Evolutionary conservation across 768 basidiomycete genomes (phyloP).

Genomic region (Lactifluus pinguis): DNA sequence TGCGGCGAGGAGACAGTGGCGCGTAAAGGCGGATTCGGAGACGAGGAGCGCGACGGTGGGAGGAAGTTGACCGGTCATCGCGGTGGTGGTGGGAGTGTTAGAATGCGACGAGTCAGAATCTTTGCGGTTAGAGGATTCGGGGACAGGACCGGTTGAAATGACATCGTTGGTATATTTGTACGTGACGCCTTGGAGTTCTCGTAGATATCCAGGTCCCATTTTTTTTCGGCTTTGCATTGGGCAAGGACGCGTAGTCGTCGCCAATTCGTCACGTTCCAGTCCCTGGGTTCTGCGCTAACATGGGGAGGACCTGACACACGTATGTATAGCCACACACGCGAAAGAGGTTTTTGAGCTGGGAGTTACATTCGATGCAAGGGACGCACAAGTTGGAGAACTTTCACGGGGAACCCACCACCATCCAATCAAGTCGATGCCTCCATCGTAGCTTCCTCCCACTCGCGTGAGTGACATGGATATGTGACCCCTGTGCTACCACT

Average conservation of each 20-base stretch:
- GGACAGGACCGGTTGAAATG: background rate
- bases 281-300: background rate
- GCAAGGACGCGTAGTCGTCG: conserved; percentile 66
- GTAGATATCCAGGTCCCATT: conserved; percentile 66
- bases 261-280: conserved; percentile 21
- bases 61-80: no score
- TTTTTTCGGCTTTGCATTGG: conserved; percentile 92
- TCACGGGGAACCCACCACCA: conserved; percentile 82
- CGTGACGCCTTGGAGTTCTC: conserved; percentile 86
- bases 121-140: background rate
- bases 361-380: background rate
- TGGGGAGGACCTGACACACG: background rate
- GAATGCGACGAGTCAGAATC: background rate
- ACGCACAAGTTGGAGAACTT: no score
- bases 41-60: conserved; percentile 65
- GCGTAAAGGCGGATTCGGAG: conserved; percentile 76
- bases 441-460: conserved; percentile 83
- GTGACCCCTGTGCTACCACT: conserved; percentile 22
- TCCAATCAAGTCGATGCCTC: conserved; percentile 80
- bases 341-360: no score
- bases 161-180: conserved; percentile 41
- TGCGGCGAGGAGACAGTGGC: conserved; percentile 55
- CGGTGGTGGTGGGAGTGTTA: conserved; percentile 16
- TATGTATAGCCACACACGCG: no score
- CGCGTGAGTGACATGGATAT: conserved; percentile 74